A percentile compares a stretch with the other conserved stretches of the same genome.
phyloP scores from a whole-genome alignment of 2,329 filamentous ascomycete genomes.

The Bipolaris bicolor region DNA sequence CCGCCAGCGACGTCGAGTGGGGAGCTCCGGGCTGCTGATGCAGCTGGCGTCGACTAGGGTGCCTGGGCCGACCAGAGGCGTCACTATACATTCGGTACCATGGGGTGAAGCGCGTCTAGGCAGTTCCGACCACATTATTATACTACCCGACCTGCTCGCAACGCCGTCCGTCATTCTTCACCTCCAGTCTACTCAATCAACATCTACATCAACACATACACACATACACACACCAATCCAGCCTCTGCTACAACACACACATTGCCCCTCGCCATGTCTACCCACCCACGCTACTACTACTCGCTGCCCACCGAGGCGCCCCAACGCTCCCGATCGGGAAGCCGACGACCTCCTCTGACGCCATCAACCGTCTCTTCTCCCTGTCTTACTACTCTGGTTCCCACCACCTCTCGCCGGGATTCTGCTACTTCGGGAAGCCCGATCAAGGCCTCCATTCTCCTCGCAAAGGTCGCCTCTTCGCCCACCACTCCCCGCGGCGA shows the following conservation, averaged over 20 bases:
- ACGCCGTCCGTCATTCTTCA: conserved; percentile 20
- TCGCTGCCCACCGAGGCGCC: conserved; percentile 47
- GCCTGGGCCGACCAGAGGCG: conserved; percentile 41
- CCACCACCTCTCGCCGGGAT: conserved; percentile 49
- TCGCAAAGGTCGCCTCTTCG: conserved; percentile 53
- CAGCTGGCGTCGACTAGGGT: conserved; percentile 39
- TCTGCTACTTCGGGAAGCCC: conserved; percentile 49
- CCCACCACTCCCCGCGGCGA: conserved; percentile 49
- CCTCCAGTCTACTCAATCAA: conserved; percentile 11
- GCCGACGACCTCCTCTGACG: conserved; percentile 53
- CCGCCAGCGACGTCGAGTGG: conserved; percentile 39
- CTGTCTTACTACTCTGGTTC: conserved; percentile 51
- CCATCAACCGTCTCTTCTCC: conserved; percentile 55
- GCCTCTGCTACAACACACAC: conserved; percentile 1
- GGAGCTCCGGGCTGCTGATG: conserved; percentile 44
- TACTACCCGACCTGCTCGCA: conserved; percentile 30
- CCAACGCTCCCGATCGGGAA: conserved; percentile 43
- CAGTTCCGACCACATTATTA: conserved; percentile 39
- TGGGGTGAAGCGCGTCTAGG: conserved; percentile 50
- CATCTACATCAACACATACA: not conserved
- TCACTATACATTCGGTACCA: conserved; percentile 40
- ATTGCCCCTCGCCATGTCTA: conserved; percentile 38
- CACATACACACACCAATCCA: not conserved
- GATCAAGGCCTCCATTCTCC: conserved; percentile 50
- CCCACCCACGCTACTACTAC: conserved; percentile 46